phyloP scores from a whole-genome alignment of 495 filamentous ascomycete species.

The Penicillium silybi region DNA sequence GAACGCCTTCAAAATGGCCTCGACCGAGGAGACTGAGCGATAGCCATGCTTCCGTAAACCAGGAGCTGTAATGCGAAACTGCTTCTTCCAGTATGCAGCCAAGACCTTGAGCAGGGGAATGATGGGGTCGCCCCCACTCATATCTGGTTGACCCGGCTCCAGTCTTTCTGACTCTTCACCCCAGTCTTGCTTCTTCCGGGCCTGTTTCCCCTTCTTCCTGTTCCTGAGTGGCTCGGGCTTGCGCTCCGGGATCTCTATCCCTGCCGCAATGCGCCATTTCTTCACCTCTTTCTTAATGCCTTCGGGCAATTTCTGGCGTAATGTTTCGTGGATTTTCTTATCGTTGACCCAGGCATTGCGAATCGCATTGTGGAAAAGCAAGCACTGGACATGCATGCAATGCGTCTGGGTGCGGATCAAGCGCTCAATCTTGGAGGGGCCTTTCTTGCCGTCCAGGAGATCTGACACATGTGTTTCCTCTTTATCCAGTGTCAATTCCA shows the following conservation, averaged over 20 bases:
- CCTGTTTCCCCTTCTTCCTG: conserved; percentile 43
- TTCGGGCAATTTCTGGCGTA: conserved; percentile 66
- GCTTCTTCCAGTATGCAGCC: conserved; percentile 80
- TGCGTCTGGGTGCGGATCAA: conserved; percentile 74
- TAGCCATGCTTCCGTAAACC: conserved; percentile 89
- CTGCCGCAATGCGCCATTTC: conserved; percentile 66
- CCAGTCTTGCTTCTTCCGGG: conserved; percentile 61
- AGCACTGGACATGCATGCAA: conserved; percentile 80
- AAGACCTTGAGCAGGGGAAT: conserved; percentile 72
- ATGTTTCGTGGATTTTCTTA: conserved; percentile 66
- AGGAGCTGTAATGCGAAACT: conserved; percentile 73
- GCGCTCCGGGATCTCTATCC: conserved; percentile 47
- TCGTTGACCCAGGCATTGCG: conserved; percentile 88
- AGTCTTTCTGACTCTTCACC: conserved; percentile 61
- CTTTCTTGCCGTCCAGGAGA: conserved; percentile 70
- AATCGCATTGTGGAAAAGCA: conserved; percentile 84
- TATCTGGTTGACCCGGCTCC: conserved; percentile 64
- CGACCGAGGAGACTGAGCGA: conserved; percentile 62
- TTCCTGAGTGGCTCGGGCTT: conserved; percentile 27
- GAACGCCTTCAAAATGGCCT: conserved; percentile 60
- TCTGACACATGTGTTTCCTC: conserved; percentile 54
- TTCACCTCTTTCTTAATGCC: conserved; percentile 67
- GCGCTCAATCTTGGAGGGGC: conserved; percentile 78
- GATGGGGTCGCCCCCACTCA: conserved; percentile 79
- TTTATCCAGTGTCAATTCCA: conserved; percentile 71